Base-by-base conservation (phyloP, 2,329 filamentous ascomycete species). In the Exophiala oligosperma region DNA sequence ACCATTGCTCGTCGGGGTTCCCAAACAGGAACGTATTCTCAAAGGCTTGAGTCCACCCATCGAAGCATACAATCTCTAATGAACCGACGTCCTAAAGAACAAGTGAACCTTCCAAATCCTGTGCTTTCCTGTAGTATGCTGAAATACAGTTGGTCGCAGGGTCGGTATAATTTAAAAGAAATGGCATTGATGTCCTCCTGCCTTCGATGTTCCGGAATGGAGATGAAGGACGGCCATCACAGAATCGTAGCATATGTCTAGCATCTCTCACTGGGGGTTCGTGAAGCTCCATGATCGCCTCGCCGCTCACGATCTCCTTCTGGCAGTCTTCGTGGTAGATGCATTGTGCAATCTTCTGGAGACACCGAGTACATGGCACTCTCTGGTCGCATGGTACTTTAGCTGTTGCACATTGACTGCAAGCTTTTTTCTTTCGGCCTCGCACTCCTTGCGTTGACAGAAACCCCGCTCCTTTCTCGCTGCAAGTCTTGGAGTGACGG, bases 1-100 rank as follows among this genome's bases (percentile, higher is more conserved):
- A 51, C 49, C 49, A 51, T 32, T 51, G 49, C 49, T 51, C 49
- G 17, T 51, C 49, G 35, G 28, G 24, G 40, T 51, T 37, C 11
- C 49, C 49, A 37, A 51, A 24, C 7, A 51, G n/a, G 17, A 40
- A 51, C 23, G 49, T 9, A 23, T 21, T 40, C 14, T 24, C 46
- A 49, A 5, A 49, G 11, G 28, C 4, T 24, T 23, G 46, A 28
- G 8, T 49, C 4, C 6, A 29, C 28, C 28, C 46, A 24, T n/a
- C 46, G 4, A 28, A n/a, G 17, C 17, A 49, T 49, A 40, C 35
- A 14, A 6, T 35, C 3, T 38, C 49, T 12, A 23, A 14, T 24
- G 49, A 3, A 3, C 29, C 35, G 4, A 24, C 46, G 17, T 49
- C 46, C n/a, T 24, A 5, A 49, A n/a, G 17, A 17, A 17, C 17